Evolutionary conservation across 192 early-diverging fungal genomes (phyloP).

Genomic region (Coemansia sp.): DNA sequence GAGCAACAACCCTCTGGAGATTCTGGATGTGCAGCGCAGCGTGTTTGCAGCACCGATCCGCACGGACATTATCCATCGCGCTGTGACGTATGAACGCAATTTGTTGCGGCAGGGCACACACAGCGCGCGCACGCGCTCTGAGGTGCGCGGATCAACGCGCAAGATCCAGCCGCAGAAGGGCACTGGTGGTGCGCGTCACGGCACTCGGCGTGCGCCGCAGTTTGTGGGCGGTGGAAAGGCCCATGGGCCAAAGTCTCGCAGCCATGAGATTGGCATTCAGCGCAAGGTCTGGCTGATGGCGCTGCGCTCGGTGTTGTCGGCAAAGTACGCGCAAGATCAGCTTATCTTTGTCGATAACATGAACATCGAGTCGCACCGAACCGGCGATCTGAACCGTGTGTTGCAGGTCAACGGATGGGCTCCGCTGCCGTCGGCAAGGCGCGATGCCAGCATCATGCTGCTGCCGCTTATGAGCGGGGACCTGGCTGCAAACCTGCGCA

Average conservation of each 20-base stretch:
- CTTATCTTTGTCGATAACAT: conserved; percentile 79
- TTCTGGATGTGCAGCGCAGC: conserved; percentile 67
- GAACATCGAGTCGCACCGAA: conserved; percentile 56
- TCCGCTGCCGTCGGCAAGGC: conserved; percentile 21
- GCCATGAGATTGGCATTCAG: conserved; percentile 78
- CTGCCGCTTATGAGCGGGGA: conserved; percentile 45
- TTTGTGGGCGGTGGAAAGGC: conserved; percentile 82
- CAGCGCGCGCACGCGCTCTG: conserved; percentile 72
- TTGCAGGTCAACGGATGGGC: conserved; percentile 43
- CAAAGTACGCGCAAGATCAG: conserved; percentile 90
- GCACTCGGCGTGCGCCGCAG: conserved; percentile 81
- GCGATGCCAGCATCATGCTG: conserved; percentile 26
- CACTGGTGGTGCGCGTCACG: conserved; percentile 86
- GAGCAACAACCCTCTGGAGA: conserved; percentile 66
- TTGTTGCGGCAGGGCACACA: conserved; percentile 80
- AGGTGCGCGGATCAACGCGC: conserved; percentile 79
- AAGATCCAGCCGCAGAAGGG: conserved; percentile 93
- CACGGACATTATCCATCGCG: conserved; percentile 80
- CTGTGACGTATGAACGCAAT: conserved; percentile 84
- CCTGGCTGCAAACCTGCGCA: conserved; percentile 35
- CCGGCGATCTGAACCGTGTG: conserved; percentile 58
- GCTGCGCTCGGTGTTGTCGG: conserved; percentile 77
- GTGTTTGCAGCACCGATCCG: conserved; percentile 78
- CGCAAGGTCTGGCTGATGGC: conserved; percentile 84
- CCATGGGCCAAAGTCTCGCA: conserved; percentile 89